A percentile compares a stretch with the other conserved stretches of the same genome.
Conservation (phyloP, 192 early-diverging fungal species). For the Phlyctochytrium bullatum region DNA sequence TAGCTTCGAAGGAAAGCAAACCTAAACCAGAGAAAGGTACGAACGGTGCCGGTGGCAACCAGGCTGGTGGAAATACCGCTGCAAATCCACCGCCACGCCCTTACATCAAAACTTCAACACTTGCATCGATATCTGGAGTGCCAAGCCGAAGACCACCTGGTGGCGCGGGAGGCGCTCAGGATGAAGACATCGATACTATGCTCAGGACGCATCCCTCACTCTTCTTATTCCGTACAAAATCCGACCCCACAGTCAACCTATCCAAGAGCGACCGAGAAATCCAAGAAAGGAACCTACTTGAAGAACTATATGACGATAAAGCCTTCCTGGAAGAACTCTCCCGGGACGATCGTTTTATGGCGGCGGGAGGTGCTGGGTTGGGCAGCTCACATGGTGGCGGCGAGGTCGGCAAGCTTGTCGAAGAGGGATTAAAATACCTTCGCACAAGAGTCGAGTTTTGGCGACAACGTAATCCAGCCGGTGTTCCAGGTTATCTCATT, state of each 20-base stretch:
- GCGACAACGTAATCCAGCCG: constrained; percentile 34
- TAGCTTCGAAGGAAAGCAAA: constrained; percentile 12
- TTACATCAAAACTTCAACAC: too few species aligned
- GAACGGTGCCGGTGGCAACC: constrained; percentile 14
- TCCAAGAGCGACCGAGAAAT: neutral
- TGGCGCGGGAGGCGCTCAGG: neutral
- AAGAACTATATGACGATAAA: constrained; percentile 49
- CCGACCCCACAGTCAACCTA: neutral
- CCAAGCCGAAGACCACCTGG: too few species aligned
- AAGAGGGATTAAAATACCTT: constrained; percentile 34
- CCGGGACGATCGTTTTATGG: constrained; percentile 25
- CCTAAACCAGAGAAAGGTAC: constrained; percentile 13
- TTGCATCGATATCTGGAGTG: too few species aligned
- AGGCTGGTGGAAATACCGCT: neutral
- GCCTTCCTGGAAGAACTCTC: constrained; percentile 31
- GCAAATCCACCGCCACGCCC: too few species aligned
- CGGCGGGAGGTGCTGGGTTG: constrained; percentile 2
- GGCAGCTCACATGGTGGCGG: neutral
- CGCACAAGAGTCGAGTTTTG: constrained; percentile 42
- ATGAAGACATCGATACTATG: neutral
- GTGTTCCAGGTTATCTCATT: neutral
- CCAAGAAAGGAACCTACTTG: constrained; percentile 39
- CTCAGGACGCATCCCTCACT: too few species aligned
- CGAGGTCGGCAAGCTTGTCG: constrained; percentile 21
- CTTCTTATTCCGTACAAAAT: neutral